Evolutionary conservation across 805 yeast genomes (phyloP).

Genomic region (Candida alai): DNA sequence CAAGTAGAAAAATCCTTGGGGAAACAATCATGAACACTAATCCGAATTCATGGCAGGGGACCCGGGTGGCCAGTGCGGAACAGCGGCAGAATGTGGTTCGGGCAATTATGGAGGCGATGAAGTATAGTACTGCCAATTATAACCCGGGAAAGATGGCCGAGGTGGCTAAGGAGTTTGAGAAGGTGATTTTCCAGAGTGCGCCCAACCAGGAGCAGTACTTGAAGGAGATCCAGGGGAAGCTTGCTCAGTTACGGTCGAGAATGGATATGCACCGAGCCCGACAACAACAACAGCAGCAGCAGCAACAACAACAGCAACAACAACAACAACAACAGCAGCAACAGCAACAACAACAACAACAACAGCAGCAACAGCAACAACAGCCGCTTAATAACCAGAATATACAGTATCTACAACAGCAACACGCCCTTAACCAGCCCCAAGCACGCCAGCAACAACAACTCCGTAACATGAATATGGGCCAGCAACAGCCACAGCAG

Average conservation of each 20-base stretch:
- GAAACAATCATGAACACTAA: too few relatives aligned
- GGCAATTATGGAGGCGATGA: constrained; percentile 32
- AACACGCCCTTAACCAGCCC: constrained; percentile 46
- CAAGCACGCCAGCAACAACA: constrained; percentile 32
- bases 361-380: constrained; percentile 10
- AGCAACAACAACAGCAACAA: constrained; percentile 7
- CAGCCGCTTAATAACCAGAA: constrained; percentile 32
- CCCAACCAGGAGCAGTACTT: constrained; percentile 55
- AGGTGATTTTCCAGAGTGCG: constrained; percentile 57
- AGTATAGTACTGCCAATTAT: constrained; percentile 20
- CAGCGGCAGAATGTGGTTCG: constrained; percentile 42
- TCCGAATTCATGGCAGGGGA: too few relatives aligned
- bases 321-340: constrained; percentile 19
- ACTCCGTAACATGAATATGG: constrained; percentile 23
- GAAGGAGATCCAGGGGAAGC: constrained; percentile 37
- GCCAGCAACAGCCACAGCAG: constrained; percentile 10
- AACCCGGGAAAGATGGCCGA: constrained; percentile 33
- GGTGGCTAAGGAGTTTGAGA: constrained; percentile 69
- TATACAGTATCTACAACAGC: constrained; percentile 36
- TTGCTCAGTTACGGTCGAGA: too few relatives aligned
- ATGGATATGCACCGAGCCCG: too few relatives aligned
- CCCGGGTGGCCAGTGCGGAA: too few relatives aligned
- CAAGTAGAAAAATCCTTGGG: too few relatives aligned
- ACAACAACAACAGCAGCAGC: constrained; percentile 18
- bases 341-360: constrained; percentile 16